These are phyloP conservation scores for Neonectria coccinea DNA, from an alignment of 2,329 filamentous ascomycete genomes.

Conservation along the genomic window DNA sequence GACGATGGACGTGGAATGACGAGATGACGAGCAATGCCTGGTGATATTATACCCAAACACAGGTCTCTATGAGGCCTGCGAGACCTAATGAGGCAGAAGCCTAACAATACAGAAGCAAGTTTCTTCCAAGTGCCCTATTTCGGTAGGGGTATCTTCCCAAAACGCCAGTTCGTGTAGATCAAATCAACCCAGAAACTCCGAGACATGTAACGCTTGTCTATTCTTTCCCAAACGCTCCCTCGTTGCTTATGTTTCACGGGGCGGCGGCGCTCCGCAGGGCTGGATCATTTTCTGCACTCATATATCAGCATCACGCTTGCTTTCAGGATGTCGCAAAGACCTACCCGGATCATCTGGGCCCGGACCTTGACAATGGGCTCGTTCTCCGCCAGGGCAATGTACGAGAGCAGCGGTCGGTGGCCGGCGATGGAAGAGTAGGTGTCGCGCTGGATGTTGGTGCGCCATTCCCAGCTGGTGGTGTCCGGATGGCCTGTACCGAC, in stretches of 20 bases:
- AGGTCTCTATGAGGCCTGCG: slow-evolving; percentile 1
- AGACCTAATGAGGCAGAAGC: neutral
- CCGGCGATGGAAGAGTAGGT: slow-evolving; percentile 90
- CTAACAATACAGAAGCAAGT: slow-evolving; percentile 8
- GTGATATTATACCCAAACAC: slow-evolving; percentile 38
- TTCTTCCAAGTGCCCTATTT: slow-evolving; percentile 10
- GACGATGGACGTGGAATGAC: slow-evolving; percentile 25
- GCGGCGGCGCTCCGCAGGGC: slow-evolving; percentile 68
- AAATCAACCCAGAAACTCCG: slow-evolving; percentile 19
- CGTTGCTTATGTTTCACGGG: slow-evolving; percentile 60
- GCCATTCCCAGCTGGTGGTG: slow-evolving; percentile 98
- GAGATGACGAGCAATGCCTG: slow-evolving; percentile 16
- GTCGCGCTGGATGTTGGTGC: slow-evolving; percentile 94
- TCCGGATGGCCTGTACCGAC: slow-evolving; percentile 96
- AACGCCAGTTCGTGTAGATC: slow-evolving; percentile 36
- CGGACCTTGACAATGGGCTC: slow-evolving; percentile 85
- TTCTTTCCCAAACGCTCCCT: slow-evolving; percentile 3
- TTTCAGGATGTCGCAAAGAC: slow-evolving; percentile 33
- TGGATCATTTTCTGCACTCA: slow-evolving; percentile 73
- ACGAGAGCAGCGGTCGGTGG: slow-evolving; percentile 87
- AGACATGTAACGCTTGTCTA: slow-evolving; percentile 3
- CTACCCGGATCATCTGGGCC: slow-evolving; percentile 80
- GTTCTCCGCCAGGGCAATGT: slow-evolving; percentile 90
- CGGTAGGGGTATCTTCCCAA: slow-evolving; percentile 41
- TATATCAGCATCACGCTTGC: neutral